Percentiles rank a stretch among this genome's conserved stretches.
Conservation (phyloP, 805 yeast genomes). For the Candida ortonii region DNA sequence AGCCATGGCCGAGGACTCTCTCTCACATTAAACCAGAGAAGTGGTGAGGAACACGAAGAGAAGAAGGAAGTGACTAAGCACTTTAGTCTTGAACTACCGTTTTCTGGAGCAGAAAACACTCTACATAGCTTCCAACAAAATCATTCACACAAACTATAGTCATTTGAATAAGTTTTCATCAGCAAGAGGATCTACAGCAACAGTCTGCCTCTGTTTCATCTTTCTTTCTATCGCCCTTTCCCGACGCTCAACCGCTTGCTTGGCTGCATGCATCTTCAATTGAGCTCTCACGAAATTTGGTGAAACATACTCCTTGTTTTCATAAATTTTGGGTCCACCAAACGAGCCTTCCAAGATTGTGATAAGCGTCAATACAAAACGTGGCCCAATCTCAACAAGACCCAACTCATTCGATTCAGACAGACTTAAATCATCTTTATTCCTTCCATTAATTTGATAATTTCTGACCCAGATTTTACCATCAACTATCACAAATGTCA, state of each 20-base stretch:
- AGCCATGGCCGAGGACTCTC: no score
- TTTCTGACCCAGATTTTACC: constrained; percentile 94
- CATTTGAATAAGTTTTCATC: constrained; percentile 71
- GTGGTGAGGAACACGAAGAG: no score
- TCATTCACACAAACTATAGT: constrained; percentile 2
- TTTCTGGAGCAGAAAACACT: background rate
- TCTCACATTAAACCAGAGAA: no score
- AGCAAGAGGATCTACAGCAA: constrained; percentile 78
- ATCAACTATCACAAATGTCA: constrained; percentile 90
- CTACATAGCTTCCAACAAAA: background rate
- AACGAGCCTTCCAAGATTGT: constrained; percentile 94
- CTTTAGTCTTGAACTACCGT: no score
- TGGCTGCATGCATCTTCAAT: constrained; percentile 73
- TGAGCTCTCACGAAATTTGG: constrained; percentile 96
- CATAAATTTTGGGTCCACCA: constrained; percentile 96
- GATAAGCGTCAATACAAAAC: constrained; percentile 89
- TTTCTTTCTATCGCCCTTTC: constrained; percentile 77
- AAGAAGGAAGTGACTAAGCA: no score
- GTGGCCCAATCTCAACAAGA: constrained; percentile 93
- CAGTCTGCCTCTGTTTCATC: constrained; percentile 69
- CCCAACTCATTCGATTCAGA: constrained; percentile 54
- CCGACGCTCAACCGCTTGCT: constrained; percentile 70
- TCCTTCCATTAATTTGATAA: constrained; percentile 75
- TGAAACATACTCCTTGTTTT: constrained; percentile 93
- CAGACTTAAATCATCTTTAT: constrained; percentile 38